phyloP scores from a whole-genome alignment of 2,329 filamentous ascomycete species.

The Chlorencoelia australis region DNA sequence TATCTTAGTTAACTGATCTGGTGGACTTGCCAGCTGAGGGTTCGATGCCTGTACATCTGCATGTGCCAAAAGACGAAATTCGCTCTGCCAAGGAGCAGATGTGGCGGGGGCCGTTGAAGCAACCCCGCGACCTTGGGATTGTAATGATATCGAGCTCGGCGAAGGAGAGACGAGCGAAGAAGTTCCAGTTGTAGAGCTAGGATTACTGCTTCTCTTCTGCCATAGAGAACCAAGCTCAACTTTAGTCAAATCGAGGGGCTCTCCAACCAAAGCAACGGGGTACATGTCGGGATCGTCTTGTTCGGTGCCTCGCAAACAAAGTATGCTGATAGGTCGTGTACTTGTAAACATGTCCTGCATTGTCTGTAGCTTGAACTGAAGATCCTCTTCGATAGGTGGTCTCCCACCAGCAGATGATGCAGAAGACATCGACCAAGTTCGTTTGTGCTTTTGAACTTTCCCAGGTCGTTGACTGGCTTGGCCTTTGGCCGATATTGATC shows the following conservation, averaged over 20 bases:
- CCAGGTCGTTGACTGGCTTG: slow-evolving; percentile 48
- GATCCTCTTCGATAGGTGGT: slow-evolving; percentile 58
- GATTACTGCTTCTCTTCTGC: slow-evolving; percentile 39
- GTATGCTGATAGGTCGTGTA: slow-evolving; percentile 65
- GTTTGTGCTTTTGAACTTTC: slow-evolving; percentile 84
- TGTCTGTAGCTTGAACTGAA: slow-evolving; percentile 67
- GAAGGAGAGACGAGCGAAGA: slow-evolving; percentile 57
- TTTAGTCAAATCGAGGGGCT: slow-evolving; percentile 50
- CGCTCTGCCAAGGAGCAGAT: slow-evolving; percentile 46
- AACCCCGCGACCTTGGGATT: slow-evolving; percentile 37
- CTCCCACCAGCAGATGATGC: slow-evolving; percentile 50
- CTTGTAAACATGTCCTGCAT: slow-evolving; percentile 85
- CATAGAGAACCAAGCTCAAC: slow-evolving; percentile 29
- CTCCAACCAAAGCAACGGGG: slow-evolving; percentile 63
- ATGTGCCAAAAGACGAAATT: slow-evolving; percentile 42
- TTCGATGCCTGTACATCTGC: slow-evolving; percentile 35
- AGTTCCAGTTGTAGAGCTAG: slow-evolving; percentile 46
- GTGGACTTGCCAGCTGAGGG: slow-evolving; percentile 34
- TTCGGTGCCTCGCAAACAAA: slow-evolving; percentile 69
- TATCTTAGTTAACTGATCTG: slow-evolving; percentile 45
- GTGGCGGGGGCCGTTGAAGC: slow-evolving; percentile 26
- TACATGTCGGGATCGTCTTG: slow-evolving; percentile 70
- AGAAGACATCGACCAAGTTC: slow-evolving; percentile 93
- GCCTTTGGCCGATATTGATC: slow-evolving; percentile 35
- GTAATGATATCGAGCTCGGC: slow-evolving; percentile 53